These are phyloP conservation scores for Chlorociboria aeruginascens DNA, from an alignment of 495 filamentous ascomycete genomes.

Conservation along the genomic window DNA sequence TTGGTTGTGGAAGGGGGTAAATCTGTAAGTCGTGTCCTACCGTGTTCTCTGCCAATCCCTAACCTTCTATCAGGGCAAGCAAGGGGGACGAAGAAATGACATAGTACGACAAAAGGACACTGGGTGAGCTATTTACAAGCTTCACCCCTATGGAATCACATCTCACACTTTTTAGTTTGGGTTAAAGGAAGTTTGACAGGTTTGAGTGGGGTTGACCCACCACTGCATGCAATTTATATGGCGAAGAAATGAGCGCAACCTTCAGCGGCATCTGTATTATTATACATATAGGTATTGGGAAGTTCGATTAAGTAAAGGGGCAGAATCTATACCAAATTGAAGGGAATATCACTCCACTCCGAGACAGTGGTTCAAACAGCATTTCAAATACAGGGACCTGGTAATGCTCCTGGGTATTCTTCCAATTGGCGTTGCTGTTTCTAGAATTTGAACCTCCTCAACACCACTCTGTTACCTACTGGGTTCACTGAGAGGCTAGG, in stretches of 20 bases:
- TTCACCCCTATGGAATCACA: neutral
- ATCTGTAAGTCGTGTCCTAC: slow-evolving; percentile 9
- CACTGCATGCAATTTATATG: neutral
- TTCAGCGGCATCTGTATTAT: neutral
- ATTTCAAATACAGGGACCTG: too few species aligned
- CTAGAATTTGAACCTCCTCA: too few species aligned
- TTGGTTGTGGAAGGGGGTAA: slow-evolving; percentile 88
- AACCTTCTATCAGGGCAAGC: slow-evolving; percentile 49
- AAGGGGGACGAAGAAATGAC: slow-evolving; percentile 54
- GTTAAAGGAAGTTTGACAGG: slow-evolving; percentile 20
- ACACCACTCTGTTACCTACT: too few species aligned
- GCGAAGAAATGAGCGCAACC: neutral
- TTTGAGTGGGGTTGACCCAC: neutral
- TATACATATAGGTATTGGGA: neutral
- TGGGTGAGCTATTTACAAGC: slow-evolving; percentile 42
- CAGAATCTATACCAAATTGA: neutral
- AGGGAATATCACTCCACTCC: neutral
- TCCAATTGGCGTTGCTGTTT: too few species aligned
- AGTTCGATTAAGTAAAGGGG: neutral
- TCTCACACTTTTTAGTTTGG: slow-evolving; percentile 30
- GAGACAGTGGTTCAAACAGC: too few species aligned
- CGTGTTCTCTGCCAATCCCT: neutral
- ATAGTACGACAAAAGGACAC: slow-evolving; percentile 73
- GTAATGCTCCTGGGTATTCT: too few species aligned
- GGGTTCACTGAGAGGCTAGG: too few species aligned